Conservation (phyloP, 2,329 filamentous ascomycete species). For the Tetracladium maxilliforme region DNA sequence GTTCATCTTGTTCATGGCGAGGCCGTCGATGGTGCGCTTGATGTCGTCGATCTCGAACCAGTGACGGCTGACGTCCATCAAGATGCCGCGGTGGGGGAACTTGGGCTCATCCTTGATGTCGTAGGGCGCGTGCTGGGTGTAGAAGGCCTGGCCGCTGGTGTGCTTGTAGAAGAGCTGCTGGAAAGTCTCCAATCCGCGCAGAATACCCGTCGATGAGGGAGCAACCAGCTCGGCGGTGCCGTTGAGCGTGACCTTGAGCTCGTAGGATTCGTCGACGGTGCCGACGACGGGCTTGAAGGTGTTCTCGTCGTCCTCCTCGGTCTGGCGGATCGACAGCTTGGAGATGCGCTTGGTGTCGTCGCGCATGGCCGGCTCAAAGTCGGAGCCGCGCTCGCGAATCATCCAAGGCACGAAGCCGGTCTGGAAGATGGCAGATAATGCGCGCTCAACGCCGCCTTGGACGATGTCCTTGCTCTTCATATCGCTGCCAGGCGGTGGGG, state of each 20-base stretch:
- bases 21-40: slow-evolving; percentile 59
- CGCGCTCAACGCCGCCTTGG: slow-evolving; percentile 39
- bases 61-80: slow-evolving; percentile 64
- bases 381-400: slow-evolving; percentile 46
- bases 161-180: slow-evolving; percentile 68
- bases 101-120: slow-evolving; percentile 57
- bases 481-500: background rate
- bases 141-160: slow-evolving; percentile 35
- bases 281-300: slow-evolving; percentile 47
- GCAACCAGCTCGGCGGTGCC: slow-evolving; percentile 51
- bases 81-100: slow-evolving; percentile 64
- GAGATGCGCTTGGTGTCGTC: slow-evolving; percentile 29
- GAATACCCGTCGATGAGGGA: slow-evolving; percentile 50
- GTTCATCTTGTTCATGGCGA: slow-evolving; percentile 73
- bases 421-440: slow-evolving; percentile 48
- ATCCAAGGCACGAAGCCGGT: slow-evolving; percentile 67
- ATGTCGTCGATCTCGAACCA: slow-evolving; percentile 57
- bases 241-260: slow-evolving; percentile 38
- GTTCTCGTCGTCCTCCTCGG: slow-evolving; percentile 30
- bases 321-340: slow-evolving; percentile 48
- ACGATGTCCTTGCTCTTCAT: slow-evolving; percentile 34
- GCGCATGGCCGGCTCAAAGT: slow-evolving; percentile 49
- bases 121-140: slow-evolving; percentile 59
- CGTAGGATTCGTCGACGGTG: slow-evolving; percentile 64
- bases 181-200: slow-evolving; percentile 64